Evolutionary conservation across 768 basidiomycete species (phyloP).

Genomic region (Hericium coralloides): DNA sequence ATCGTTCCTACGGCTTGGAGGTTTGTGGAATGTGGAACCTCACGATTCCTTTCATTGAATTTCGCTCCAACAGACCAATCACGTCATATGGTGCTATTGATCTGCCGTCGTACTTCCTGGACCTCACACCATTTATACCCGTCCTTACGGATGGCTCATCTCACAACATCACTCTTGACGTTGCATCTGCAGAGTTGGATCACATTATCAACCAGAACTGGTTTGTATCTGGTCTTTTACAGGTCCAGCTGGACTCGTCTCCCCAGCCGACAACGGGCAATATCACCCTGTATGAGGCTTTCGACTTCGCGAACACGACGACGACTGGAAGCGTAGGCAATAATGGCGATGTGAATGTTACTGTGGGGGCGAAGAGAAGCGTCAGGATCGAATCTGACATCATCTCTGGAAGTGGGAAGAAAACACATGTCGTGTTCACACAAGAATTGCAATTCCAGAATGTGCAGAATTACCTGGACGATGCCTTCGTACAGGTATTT

Average conservation of each 20-base stretch:
- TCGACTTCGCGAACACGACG: slow-evolving; percentile 45
- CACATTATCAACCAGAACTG: slow-evolving; percentile 67
- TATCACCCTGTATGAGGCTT: slow-evolving; percentile 49
- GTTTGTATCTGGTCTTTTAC: slow-evolving; percentile 64
- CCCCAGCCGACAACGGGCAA: slow-evolving; percentile 56
- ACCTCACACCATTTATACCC: slow-evolving; percentile 71
- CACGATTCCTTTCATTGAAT: not conserved
- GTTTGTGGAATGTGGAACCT: slow-evolving; percentile 22
- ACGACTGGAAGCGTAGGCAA: slow-evolving; percentile 34
- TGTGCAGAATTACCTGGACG: slow-evolving; percentile 48
- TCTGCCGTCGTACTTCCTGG: slow-evolving; percentile 69
- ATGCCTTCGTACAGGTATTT: slow-evolving; percentile 32
- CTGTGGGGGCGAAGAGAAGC: slow-evolving; percentile 48
- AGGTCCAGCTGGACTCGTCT: slow-evolving; percentile 61
- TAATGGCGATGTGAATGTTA: slow-evolving; percentile 45
- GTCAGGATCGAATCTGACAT: slow-evolving; percentile 57
- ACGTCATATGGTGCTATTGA: slow-evolving; percentile 71
- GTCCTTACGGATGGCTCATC: slow-evolving; percentile 56
- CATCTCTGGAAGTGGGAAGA: slow-evolving; percentile 49
- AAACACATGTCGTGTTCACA: slow-evolving; percentile 46
- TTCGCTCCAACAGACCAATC: slow-evolving; percentile 43
- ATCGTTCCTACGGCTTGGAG: slow-evolving; percentile 65
- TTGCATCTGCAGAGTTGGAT: slow-evolving; percentile 58
- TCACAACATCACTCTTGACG: slow-evolving; percentile 66
- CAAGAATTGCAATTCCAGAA: slow-evolving; percentile 57